These are phyloP conservation scores for Termitomyces heimii DNA, from an alignment of 768 basidiomycete genomes.

Conservation along the genomic window DNA sequence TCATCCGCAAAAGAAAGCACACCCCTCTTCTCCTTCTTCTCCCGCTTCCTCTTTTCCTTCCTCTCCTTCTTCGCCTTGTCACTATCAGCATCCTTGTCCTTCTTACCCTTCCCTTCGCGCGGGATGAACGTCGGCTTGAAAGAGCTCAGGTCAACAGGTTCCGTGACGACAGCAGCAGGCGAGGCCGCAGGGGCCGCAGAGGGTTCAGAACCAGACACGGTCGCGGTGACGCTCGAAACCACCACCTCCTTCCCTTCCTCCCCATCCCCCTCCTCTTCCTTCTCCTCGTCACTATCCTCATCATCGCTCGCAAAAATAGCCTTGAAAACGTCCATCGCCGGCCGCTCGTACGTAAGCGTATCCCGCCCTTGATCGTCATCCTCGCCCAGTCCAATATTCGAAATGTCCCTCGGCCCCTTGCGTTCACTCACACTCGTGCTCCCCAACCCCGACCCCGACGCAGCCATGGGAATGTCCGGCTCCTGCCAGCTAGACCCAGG, in stretches of 20 bases:
- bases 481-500: slow-evolving; percentile 14
- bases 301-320: slow-evolving; percentile 97
- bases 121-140: slow-evolving; percentile 90
- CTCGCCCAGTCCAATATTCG: slow-evolving; percentile 86
- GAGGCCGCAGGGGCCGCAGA: slow-evolving; percentile 6
- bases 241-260: slow-evolving; percentile 20
- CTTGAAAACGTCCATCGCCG: slow-evolving; percentile 91
- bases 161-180: slow-evolving; percentile 5
- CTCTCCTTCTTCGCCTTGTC: slow-evolving; percentile 31
- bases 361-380: slow-evolving; percentile 87
- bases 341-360: slow-evolving; percentile 82
- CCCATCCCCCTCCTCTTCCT: slow-evolving; percentile 22
- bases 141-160: slow-evolving; percentile 48
- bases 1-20: slow-evolving; percentile 74
- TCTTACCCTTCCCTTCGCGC: slow-evolving; percentile 44
- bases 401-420: slow-evolving; percentile 48
- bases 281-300: slow-evolving; percentile 77
- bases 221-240: slow-evolving; percentile 3
- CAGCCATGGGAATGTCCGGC: slow-evolving; percentile 7
- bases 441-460: slow-evolving; percentile 8
- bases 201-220: slow-evolving; percentile 11
- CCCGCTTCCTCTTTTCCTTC: slow-evolving; percentile 37
- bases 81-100: slow-evolving; percentile 38
- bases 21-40: slow-evolving; percentile 40
- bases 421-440: slow-evolving; percentile 3